These are phyloP conservation scores for Geotrichum aggregatum DNA, from an alignment of 1,139 yeast species.

Conservation along the genomic window DNA sequence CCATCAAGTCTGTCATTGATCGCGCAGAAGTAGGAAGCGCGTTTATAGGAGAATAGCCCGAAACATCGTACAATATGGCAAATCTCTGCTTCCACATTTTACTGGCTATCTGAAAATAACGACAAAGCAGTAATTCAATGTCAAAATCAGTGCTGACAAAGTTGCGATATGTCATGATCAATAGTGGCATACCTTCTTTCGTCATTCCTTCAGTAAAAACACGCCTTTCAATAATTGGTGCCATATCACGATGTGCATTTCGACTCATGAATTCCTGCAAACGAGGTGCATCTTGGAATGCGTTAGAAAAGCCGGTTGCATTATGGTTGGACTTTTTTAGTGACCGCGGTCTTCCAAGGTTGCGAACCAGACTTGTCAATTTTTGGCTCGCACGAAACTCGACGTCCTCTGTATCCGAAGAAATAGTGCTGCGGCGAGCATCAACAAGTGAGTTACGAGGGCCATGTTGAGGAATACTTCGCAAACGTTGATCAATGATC, in stretches of 20 bases:
- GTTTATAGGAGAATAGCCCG: constrained; percentile 49
- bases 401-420: constrained; percentile 22
- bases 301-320: not conserved
- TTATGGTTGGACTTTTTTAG: not conserved
- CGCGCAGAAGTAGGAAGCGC: constrained; percentile 36
- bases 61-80: constrained; percentile 63
- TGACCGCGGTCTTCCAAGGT: constrained; percentile 30
- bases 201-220: constrained; percentile 63
- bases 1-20: constrained; percentile 29
- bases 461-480: constrained; percentile 9
- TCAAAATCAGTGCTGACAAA: constrained; percentile 47
- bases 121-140: constrained; percentile 55
- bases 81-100: constrained; percentile 73
- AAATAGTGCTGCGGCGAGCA: constrained; percentile 2
- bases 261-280: constrained; percentile 72
- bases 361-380: constrained; percentile 28
- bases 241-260: constrained; percentile 55
- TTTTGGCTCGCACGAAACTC: constrained; percentile 25
- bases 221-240: constrained; percentile 44
- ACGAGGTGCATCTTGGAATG: constrained; percentile 32
- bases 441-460: constrained; percentile 22
- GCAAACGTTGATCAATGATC: constrained; percentile 23
- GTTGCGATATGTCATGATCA: constrained; percentile 52
- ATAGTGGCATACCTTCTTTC: constrained; percentile 67
- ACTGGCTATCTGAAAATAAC: constrained; percentile 62